Evolutionary conservation across 257 asterid species (phyloP).

Genomic region (Cinchona pubescens): DNA sequence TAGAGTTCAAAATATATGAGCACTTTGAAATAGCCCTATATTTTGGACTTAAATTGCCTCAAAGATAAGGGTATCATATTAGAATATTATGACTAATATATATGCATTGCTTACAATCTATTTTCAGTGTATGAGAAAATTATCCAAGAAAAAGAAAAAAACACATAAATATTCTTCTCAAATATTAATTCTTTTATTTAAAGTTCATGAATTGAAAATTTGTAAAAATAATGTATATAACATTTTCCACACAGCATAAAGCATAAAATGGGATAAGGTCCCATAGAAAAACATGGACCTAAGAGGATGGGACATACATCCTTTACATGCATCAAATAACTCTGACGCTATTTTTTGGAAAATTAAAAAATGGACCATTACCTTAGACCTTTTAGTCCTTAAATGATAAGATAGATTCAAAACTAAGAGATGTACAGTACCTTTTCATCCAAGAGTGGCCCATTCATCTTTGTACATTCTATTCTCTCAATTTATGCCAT

Average conservation of each 20-base stretch:
- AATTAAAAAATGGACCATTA: too few relatives aligned
- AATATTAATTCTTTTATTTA: neutral
- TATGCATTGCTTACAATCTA: neutral
- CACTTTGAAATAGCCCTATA: neutral
- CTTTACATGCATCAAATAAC: neutral
- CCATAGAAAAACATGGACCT: neutral
- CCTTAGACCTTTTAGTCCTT: too few relatives aligned
- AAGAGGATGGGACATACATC: neutral
- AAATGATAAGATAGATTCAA: too few relatives aligned
- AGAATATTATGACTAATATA: too few relatives aligned
- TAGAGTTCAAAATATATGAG: neutral
- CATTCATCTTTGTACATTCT: neutral
- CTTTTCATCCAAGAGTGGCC: too few relatives aligned
- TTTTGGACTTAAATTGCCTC: neutral
- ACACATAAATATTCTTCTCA: neutral
- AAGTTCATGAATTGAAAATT: neutral
- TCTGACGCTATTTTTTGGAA: neutral
- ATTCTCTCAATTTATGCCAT: neutral
- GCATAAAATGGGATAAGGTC: neutral
- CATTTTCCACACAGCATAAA: neutral
- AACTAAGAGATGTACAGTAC: too few relatives aligned
- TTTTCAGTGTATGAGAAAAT: neutral
- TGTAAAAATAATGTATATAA: neutral
- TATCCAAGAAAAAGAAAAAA: neutral
- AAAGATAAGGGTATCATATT: neutral